Evolutionary conservation across 805 yeast genomes (phyloP), one percentile per base, ranked within the genome.

Genomic region (Candida methanosorbosa): DNA sequence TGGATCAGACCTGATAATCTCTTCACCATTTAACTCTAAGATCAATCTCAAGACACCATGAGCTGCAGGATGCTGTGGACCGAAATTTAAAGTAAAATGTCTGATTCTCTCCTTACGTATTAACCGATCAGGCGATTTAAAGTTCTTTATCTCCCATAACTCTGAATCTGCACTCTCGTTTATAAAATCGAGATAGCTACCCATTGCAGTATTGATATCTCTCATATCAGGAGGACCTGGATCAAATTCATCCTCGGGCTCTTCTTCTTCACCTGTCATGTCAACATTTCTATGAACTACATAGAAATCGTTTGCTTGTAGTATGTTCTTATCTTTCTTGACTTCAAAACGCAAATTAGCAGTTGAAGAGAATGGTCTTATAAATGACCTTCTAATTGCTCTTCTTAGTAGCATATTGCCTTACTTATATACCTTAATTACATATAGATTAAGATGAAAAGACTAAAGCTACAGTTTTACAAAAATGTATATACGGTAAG

Each of bases 41-140:
- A 84, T 85, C 59, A 84, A 68, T 56, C 94, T 74, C 66, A 84
- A 67, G 61, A 84, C 95, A 46, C 95, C 95, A 65, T 84, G 95
- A 20, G 94, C 94, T 42, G 95, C 95, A 18, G 95, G 95, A 66
- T 84, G 95, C 64, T 84, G 95, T 32, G 95, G 95, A 25, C 94
- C 95, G 56, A 84, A 84, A 63, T 85, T 85, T 56, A 85, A 78
- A 33, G 94, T 84, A 66, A 84, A 85, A 56, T 83, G 94, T 59
- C 94, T 77, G 53, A 84, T 78, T 57, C 82, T 70, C 16, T 64
- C 57, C 45, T 61, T 61, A 38, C 59, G 49, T 16, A 54, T 48
- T 9, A 54, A 53, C 34, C 41, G 57, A 30, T 59, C 63, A 9
- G 65, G 63, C 8, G 61, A 52, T 44, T 60, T 64, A 38, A 48